Evolutionary conservation across 2,329 filamentous ascomycete genomes (phyloP), one percentile per base, ranked within the genome.

Genomic region (Apiospora rasikravindrae): DNA sequence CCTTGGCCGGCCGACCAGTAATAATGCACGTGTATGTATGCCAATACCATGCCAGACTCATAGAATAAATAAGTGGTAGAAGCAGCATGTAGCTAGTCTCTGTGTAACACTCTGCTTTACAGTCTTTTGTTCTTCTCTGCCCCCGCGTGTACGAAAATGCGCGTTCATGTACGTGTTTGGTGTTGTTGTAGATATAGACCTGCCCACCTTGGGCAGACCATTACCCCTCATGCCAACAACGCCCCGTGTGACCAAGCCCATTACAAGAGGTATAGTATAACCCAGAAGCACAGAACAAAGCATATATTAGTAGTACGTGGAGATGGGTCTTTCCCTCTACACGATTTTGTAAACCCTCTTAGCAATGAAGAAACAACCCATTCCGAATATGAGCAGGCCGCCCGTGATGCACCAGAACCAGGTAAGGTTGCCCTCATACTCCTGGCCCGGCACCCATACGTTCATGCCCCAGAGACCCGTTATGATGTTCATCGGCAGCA

Each of bases 391-490:
- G 2, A 97, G 72, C 66, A 98, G 82, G 0, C 93, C 93, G 1
- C 86, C 93, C 0, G 95, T 96, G 78, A 92, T 90, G 71, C 86
- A 90, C 80, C 87, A 90, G 81, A 95, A 96, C 93, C 93, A 96
- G 33, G 84, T 86, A 69, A 96, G 83, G 77, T 93, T 93, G 22
- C 87, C 88, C 75, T 97, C 94, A 73, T 91, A 85, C 66, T 96
- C 92, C 82, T 98, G 96, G 1, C 96, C 96, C 0, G 96, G 96
- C 0, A 99, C 96, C 86, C 94, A 94, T 47, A 96, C 93, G 86
- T 99, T 99, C 96, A 98, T 98, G 69, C 96, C 96, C 95, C 96
- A 99, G 78, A 98, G 91, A 76, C 96, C 96, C 2, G 96, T 98
- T 78, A 99, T 96, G 80, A 99, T 97, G 81, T 99, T 99, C 95